A percentile compares a stretch with the other conserved stretches of the same genome.
These are phyloP conservation scores for Nakaseomyces uthaithaninus DNA, from an alignment of 1,139 yeast genomes.

Conservation along the genomic window DNA sequence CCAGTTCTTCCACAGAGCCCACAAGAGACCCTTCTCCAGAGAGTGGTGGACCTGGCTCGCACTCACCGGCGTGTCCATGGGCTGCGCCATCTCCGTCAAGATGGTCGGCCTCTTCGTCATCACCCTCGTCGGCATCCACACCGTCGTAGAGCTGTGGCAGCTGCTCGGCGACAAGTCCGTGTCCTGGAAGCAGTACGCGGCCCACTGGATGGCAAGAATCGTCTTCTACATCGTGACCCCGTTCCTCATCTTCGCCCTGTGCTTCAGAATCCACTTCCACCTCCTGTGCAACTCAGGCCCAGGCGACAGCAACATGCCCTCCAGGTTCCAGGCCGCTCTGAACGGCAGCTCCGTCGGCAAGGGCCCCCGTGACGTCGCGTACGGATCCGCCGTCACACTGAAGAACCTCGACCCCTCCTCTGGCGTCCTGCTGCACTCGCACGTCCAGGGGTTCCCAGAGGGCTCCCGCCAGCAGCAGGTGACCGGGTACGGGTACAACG, in stretches of 20 bases:
- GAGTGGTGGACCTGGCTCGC: constrained; percentile 95
- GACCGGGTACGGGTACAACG: constrained; percentile 90
- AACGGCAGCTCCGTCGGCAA: constrained; percentile 69
- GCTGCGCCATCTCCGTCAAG: constrained; percentile 75
- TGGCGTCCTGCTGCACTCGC: constrained; percentile 89
- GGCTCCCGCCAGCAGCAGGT: constrained; percentile 97
- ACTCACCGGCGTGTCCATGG: constrained; percentile 65
- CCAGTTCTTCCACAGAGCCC: constrained; percentile 69
- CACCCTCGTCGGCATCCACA: constrained; percentile 65
- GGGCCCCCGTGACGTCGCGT: constrained; percentile 83
- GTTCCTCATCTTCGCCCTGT: constrained; percentile 48
- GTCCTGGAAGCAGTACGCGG: constrained; percentile 42
- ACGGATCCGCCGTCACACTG: constrained; percentile 63
- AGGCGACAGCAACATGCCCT: constrained; percentile 96
- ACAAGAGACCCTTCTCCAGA: constrained; percentile 53
- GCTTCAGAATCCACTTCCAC: constrained; percentile 69
- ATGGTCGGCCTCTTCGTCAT: constrained; percentile 81
- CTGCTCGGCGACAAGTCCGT: constrained; percentile 53
- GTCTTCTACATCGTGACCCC: constrained; percentile 58
- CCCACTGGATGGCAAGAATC: constrained; percentile 62
- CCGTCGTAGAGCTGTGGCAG: constrained; percentile 64
- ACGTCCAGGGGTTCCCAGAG: constrained; percentile 84
- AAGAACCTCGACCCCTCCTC: constrained; percentile 87
- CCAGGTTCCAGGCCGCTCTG: constrained; percentile 91
- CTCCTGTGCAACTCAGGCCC: constrained; percentile 70